Evolutionary conservation across 1,284 basidiomycete genomes (phyloP).

Genomic region (Cutaneotrichosporon arboriforme): DNA sequence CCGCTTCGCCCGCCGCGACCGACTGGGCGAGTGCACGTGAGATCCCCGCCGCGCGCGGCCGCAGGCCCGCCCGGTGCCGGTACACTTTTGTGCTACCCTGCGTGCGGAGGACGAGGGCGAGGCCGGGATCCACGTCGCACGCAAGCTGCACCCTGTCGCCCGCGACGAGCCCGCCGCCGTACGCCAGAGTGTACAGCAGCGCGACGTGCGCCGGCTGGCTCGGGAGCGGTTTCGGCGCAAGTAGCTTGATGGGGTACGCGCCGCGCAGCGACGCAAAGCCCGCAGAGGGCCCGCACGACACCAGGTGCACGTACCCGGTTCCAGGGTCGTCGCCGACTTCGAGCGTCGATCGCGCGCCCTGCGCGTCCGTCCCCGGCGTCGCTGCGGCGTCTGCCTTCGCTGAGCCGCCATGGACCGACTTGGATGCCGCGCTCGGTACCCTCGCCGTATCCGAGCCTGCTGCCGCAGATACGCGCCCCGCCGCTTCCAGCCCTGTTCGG

Average conservation of each 20-base stretch:
- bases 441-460: no score
- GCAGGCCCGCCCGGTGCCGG: conserved; percentile 59
- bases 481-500: no score
- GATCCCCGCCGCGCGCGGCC: conserved; percentile 26
- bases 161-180: conserved; percentile 88
- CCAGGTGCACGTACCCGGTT: conserved; percentile 32
- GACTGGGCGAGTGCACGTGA: neutral
- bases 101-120: conserved; percentile 36
- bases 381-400: no score
- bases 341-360: neutral
- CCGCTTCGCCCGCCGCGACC: neutral
- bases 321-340: conserved; percentile 21
- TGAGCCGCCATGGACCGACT: no score
- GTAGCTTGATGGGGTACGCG: conserved; percentile 83
- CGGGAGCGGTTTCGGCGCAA: conserved; percentile 57
- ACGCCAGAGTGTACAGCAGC: conserved; percentile 74
- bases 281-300: conserved; percentile 21
- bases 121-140: conserved; percentile 56
- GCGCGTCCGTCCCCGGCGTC: no score
- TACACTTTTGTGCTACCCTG: conserved; percentile 94
- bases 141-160: conserved; percentile 70
- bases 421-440: no score
- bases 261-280: conserved; percentile 72
- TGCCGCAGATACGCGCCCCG: no score
- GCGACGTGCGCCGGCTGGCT: conserved; percentile 52